Evolutionary conservation across 441 rosid species (phyloP).

Genomic region (Eruca vesicaria): DNA sequence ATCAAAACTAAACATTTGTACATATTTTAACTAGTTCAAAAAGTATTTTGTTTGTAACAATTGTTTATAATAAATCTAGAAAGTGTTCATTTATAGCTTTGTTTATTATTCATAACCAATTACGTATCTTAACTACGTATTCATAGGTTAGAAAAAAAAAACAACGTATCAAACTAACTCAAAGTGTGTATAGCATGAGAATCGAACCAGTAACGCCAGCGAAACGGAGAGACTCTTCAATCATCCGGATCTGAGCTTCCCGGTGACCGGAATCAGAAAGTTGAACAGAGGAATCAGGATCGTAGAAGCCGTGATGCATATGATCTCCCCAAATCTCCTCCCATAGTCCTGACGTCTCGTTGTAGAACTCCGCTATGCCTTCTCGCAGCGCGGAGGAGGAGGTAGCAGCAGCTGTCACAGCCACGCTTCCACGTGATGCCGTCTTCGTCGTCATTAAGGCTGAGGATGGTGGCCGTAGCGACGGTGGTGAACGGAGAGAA

Average conservation of each 20-base stretch:
- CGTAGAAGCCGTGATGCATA: conserved; percentile 93
- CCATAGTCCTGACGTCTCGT: conserved; percentile 81
- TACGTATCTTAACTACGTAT: too few relatives aligned
- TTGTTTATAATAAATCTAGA: not conserved
- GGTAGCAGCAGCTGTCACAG: not conserved
- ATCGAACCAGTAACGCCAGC: conserved; percentile 58
- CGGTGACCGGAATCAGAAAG: conserved; percentile 50
- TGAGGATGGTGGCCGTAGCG: conserved; percentile 9
- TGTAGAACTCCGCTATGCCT: conserved; percentile 80
- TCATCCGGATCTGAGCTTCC: conserved; percentile 82
- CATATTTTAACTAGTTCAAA: not conserved
- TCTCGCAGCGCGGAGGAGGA: conserved; percentile 36
- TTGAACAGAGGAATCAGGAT: conserved; percentile 39
- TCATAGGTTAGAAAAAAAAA: too few relatives aligned
- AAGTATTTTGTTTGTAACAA: not conserved
- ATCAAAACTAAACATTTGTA: not conserved
- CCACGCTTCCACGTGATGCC: conserved; percentile 17
- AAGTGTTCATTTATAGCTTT: too few relatives aligned
- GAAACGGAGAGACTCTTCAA: conserved; percentile 77
- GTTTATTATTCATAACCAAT: not conserved
- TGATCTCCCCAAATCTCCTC: conserved; percentile 94
- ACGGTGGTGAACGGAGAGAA: not conserved
- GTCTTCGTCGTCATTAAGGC: conserved; percentile 10
- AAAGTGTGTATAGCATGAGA: not conserved
- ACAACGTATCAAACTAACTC: not conserved